These are phyloP conservation scores for Friedmanniomyces simplex DNA, from an alignment of 495 filamentous ascomycete species.

Conservation along the genomic window DNA sequence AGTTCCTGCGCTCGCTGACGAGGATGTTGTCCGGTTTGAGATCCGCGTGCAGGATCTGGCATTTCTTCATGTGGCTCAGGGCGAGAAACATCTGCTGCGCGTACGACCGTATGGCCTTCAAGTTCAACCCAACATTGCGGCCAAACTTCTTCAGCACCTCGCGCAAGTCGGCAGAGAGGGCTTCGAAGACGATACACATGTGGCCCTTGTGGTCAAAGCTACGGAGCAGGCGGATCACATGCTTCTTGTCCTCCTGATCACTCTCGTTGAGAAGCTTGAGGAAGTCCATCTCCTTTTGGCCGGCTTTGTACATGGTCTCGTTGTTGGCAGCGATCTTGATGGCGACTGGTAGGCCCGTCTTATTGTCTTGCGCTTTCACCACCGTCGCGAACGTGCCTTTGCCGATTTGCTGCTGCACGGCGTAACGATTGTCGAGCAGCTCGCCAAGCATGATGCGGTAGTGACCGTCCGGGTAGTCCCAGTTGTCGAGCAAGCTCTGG, in stretches of 20 bases:
- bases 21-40: conserved; percentile 96
- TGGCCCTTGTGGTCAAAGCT: conserved; percentile 91
- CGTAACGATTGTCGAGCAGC: conserved; percentile 76
- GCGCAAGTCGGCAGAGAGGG: conserved; percentile 82
- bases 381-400: conserved; percentile 95
- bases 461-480: conserved; percentile 89
- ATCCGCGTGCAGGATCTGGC: conserved; percentile 89
- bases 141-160: conserved; percentile 96
- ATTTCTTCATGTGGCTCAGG: conserved; percentile 72
- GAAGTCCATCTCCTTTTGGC: conserved; percentile 89
- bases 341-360: conserved; percentile 60
- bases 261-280: conserved; percentile 69
- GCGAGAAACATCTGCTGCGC: conserved; percentile 91
- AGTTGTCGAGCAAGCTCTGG: conserved; percentile 80
- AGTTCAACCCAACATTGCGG: conserved; percentile 81
- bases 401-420: conserved; percentile 76
- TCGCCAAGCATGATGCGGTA: conserved; percentile 88
- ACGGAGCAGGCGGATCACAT: conserved; percentile 76
- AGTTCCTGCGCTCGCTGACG: conserved; percentile 63
- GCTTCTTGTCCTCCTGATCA: conserved; percentile 85
- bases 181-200: conserved; percentile 94
- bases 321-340: conserved; percentile 95
- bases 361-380: conserved; percentile 76
- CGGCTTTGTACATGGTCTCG: conserved; percentile 84
- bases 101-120: conserved; percentile 75